A percentile compares a stretch with the other conserved stretches of the same genome.
phyloP scores from a whole-genome alignment of 1,139 yeast species.

The Magnusiomyces fungicola region DNA sequence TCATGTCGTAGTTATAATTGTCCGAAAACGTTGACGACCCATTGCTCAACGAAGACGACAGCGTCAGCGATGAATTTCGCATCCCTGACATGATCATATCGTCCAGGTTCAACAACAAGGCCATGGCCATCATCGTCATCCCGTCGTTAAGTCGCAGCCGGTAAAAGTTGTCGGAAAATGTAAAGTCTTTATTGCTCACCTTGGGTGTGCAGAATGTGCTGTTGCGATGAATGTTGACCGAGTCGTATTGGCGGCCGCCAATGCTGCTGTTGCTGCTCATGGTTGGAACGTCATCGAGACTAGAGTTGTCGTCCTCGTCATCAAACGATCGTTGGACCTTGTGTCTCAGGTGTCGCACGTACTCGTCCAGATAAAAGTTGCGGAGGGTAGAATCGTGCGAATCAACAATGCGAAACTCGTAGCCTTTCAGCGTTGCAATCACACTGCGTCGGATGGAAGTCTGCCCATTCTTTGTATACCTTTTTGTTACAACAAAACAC shows the following conservation, averaged over 20 bases:
- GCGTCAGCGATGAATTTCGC: background rate
- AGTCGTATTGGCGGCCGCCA: too few relatives aligned
- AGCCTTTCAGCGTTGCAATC: background rate
- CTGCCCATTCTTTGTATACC: background rate
- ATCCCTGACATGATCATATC: background rate
- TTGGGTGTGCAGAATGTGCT: too few relatives aligned
- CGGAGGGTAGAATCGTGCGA: background rate
- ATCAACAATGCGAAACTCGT: conserved; percentile 1
- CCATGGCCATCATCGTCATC: background rate
- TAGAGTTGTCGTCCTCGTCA: background rate
- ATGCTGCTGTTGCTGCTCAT: too few relatives aligned
- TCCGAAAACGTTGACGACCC: background rate
- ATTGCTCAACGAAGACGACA: background rate
- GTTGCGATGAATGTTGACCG: too few relatives aligned
- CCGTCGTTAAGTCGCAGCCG: conserved; percentile 3
- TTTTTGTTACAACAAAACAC: conserved; percentile 1
- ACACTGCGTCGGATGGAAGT: background rate
- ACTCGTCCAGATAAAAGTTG: conserved; percentile 3
- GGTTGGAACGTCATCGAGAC: background rate
- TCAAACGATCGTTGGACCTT: too few relatives aligned
- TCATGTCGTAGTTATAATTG: too few relatives aligned
- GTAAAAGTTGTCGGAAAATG: background rate
- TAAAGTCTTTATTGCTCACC: background rate
- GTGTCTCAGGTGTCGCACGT: background rate
- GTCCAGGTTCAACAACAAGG: conserved; percentile 2